Percentiles rank a stretch among this genome's conserved stretches.
Conservation (phyloP, 139 green algal genomes). For the Pseudopediastrum boryanum region DNA sequence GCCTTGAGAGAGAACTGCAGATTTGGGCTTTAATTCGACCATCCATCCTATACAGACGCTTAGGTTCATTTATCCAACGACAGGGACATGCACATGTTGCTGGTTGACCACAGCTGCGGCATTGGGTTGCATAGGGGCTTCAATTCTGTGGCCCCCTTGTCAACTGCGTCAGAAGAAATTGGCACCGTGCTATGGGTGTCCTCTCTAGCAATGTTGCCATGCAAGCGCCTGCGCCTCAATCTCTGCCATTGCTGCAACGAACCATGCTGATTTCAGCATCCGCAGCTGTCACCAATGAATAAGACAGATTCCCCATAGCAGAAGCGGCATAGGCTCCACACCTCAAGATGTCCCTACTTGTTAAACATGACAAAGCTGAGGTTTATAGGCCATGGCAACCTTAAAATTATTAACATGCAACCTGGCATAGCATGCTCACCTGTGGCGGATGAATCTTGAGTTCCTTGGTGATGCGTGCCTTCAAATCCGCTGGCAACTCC, state of each 20-base stretch:
- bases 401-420: not conserved
- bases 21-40: not conserved
- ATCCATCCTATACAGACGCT: not conserved
- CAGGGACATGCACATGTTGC: not conserved
- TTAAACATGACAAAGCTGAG: no score
- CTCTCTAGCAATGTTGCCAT: no score
- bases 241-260: no score
- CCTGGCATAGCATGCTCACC: not conserved
- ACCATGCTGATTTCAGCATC: no score
- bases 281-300: no score
- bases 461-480: slow-evolving; percentile 13
- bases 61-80: not conserved
- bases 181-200: no score
- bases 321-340: not conserved
- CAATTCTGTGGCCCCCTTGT: no score
- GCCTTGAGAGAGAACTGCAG: not conserved
- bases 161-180: no score
- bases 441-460: slow-evolving; percentile 43
- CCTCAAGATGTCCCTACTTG: not conserved
- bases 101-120: no score
- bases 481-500: slow-evolving; percentile 6
- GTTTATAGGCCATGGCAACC: not conserved
- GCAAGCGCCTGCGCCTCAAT: no score
- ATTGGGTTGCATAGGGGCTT: no score
- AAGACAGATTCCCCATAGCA: no score